Evolutionary conservation across 306 rosid species (phyloP), one percentile per base, ranked within the genome.

Genomic region (Corylus heterophylla): DNA sequence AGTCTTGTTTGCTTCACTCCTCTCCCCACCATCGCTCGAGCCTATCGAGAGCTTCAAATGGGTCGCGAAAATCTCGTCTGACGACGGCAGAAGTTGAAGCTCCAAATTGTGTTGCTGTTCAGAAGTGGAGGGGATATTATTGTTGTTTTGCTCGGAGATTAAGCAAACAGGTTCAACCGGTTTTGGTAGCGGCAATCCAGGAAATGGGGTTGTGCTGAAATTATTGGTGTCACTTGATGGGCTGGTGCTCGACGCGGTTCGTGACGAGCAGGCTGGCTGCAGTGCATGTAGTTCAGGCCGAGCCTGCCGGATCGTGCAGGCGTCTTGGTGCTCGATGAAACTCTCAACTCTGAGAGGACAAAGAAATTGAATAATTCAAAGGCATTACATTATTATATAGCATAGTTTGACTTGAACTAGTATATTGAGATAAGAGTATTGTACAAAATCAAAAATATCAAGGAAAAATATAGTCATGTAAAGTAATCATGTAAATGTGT

Each of bases 261-360:
- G 79, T 11, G 98, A 90, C 5, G 91, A 90, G 68, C 87, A 90
- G 61, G 89, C 88, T 2, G 84, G 86, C 39, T 84, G 89, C 1
- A 49, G 64, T n/a, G 77, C 79, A 31, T 84, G 90, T 18, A 85
- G 6, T 49, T 88, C 94, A 25, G 94, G 95, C 78, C 85, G 44
- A 56, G 82, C 78, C 9, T 85, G 87, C 71, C 94, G 74, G 6
- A 84, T 74, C 22, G 77, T 89, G 87, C 99, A 95, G 78, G 90
- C 85, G 74, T 95, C 99, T 89, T 95, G 99, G 79, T 95, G 99
- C 66, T 95, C 99, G 35, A 95, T 95, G 90, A 95, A 95, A 80
- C 97, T 95, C 89, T 95, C 99, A 27, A 95, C 98, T 86, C 99
- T 95, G 83, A 67, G 80, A 74, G 37, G 69, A 73, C 68, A 80